These are phyloP conservation scores for Mimosa bimucronata DNA, from an alignment of 306 rosid genomes.

Conservation along the genomic window DNA sequence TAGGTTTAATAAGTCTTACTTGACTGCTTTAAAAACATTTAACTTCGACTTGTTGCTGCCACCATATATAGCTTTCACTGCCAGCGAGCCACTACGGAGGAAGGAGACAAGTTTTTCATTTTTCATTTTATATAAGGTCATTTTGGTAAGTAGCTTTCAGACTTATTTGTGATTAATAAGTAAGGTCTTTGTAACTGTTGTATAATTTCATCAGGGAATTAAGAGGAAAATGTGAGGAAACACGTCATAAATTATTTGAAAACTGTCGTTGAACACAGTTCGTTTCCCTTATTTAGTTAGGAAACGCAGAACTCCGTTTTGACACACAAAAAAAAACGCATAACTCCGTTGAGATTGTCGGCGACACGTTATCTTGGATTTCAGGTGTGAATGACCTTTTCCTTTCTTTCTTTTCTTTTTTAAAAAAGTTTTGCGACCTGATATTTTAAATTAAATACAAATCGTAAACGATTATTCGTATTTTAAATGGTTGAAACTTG, in stretches of 20 bases:
- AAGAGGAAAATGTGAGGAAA: not conserved
- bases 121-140: not conserved
- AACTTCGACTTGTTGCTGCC: too few relatives aligned
- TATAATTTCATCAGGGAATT: not conserved
- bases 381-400: too few relatives aligned
- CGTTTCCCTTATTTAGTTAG: not conserved
- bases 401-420: not conserved
- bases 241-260: not conserved
- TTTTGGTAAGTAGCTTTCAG: too few relatives aligned
- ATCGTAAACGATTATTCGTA: not conserved
- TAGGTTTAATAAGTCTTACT: too few relatives aligned
- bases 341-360: not conserved
- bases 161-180: too few relatives aligned
- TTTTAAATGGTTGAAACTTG: too few relatives aligned
- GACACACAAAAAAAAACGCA: too few relatives aligned
- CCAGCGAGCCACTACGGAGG: not conserved
- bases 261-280: not conserved
- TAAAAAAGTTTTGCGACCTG: not conserved
- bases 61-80: too few relatives aligned
- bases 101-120: not conserved
- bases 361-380: too few relatives aligned
- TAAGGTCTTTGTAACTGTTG: not conserved
- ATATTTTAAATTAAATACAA: not conserved
- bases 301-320: not conserved
- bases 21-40: too few relatives aligned